A percentile compares a stretch with the other conserved stretches of the same genome.
Evolutionary conservation across 331 rosid genomes (phyloP).

Genomic region (Saraca asoca): DNA sequence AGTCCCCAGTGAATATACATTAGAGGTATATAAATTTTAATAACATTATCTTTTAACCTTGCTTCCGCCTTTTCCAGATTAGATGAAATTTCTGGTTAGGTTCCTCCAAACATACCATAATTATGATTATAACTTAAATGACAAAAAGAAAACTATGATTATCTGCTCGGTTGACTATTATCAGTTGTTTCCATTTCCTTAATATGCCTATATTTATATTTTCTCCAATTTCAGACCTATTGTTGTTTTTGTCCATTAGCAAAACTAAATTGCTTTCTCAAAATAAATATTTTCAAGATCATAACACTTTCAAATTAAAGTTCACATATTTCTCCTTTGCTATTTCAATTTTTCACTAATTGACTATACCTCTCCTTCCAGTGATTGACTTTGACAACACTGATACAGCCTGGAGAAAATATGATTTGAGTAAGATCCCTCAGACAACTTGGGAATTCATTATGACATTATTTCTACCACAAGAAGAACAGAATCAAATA

Average conservation of each 20-base stretch:
- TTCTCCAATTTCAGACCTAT: neutral
- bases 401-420: slow-evolving; percentile 58
- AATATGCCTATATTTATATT: no score
- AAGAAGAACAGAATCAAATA: neutral
- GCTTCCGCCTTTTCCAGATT: neutral
- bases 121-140: neutral
- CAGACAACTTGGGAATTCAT: slow-evolving; percentile 16
- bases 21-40: no score
- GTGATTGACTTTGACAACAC: slow-evolving; percentile 67
- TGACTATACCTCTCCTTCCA: slow-evolving; percentile 27
- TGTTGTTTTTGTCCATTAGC: neutral
- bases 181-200: neutral
- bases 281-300: neutral
- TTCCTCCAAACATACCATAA: neutral
- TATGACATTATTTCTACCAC: neutral
- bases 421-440: slow-evolving; percentile 52
- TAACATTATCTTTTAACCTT: neutral
- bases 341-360: neutral
- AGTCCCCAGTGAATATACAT: no score
- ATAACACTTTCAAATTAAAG: neutral
- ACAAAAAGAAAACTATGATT: neutral
- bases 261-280: neutral
- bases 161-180: neutral
- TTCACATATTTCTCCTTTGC: neutral
- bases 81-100: neutral